Evolutionary conservation across 345 rosid genomes (phyloP).

Genomic region (Gossypium sturtianum): DNA sequence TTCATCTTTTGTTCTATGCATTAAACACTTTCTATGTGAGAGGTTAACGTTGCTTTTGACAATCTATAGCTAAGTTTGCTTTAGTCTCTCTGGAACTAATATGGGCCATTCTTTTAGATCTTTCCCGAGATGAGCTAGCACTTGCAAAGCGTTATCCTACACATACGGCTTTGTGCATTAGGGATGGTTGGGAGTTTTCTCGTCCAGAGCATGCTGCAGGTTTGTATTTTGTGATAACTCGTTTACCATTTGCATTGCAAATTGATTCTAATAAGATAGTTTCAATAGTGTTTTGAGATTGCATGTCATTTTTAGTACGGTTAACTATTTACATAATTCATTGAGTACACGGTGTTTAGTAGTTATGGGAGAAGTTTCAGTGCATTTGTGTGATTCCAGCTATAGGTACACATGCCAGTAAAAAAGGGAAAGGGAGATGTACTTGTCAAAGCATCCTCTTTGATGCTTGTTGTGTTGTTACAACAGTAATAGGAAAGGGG

Average conservation of each 20-base stretch:
- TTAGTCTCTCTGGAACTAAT: conserved; percentile 9
- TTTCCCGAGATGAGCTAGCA: conserved; percentile 75
- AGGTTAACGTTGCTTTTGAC: not conserved
- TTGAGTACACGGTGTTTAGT: not conserved
- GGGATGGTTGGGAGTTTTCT: conserved; percentile 97
- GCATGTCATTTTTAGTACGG: not conserved
- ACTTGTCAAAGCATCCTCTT: not conserved
- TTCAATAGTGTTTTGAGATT: not conserved
- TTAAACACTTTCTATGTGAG: not conserved
- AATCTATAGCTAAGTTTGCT: not conserved
- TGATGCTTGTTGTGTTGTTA: not conserved
- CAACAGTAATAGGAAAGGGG: not conserved
- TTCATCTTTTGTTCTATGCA: not conserved
- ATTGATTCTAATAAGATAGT: not conserved
- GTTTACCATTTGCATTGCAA: not conserved
- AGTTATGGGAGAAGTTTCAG: not conserved
- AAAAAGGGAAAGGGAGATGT: not conserved
- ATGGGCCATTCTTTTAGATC: conserved; percentile 46
- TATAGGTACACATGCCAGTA: not conserved
- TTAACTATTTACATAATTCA: not conserved
- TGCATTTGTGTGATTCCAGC: not conserved
- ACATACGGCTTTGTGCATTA: conserved; percentile 72
- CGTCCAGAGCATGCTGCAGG: conserved; percentile 86
- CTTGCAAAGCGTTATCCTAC: conserved; percentile 87
- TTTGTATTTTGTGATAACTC: conserved; percentile 14